Percentiles rank a stretch among this genome's conserved stretches.
These are phyloP conservation scores for Fonsecaea multimorphosa DNA, from an alignment of 2,329 filamentous ascomycete genomes.

Conservation along the genomic window DNA sequence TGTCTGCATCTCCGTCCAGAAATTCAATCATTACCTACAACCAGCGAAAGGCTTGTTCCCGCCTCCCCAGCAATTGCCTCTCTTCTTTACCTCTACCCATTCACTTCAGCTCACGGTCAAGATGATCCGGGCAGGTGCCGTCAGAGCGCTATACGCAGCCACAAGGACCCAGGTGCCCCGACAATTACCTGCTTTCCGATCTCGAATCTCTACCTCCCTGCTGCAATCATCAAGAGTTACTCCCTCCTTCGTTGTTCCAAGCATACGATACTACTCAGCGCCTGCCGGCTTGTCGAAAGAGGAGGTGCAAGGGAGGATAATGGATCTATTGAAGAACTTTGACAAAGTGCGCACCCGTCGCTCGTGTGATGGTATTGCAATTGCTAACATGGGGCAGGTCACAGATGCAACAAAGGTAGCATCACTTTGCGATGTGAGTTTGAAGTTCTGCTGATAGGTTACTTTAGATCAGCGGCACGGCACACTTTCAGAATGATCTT, in stretches of 20 bases:
- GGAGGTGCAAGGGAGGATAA: constrained; percentile 89
- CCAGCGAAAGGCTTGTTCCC: constrained; percentile 28
- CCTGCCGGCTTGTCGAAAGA: constrained; percentile 76
- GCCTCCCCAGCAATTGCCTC: neutral
- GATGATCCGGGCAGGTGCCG: constrained; percentile 90
- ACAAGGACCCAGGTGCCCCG: constrained; percentile 57
- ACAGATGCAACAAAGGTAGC: constrained; percentile 63
- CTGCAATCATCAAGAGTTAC: constrained; percentile 65
- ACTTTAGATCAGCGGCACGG: constrained; percentile 74
- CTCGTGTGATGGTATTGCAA: neutral
- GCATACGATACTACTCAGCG: constrained; percentile 85
- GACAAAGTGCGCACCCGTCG: constrained; percentile 75
- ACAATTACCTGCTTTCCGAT: constrained; percentile 62
- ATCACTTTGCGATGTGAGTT: neutral
- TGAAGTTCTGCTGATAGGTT: constrained; percentile 40
- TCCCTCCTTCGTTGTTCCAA: constrained; percentile 69
- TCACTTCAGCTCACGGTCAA: constrained; percentile 45
- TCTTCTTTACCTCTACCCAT: constrained; percentile 9
- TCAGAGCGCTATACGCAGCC: constrained; percentile 73
- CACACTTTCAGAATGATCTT: constrained; percentile 97
- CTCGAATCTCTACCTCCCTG: constrained; percentile 64
- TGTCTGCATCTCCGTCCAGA: constrained; percentile 24
- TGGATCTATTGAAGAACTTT: constrained; percentile 91
- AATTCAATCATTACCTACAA: constrained; percentile 34
- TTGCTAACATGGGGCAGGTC: constrained; percentile 44